A percentile compares a stretch with the other conserved stretches of the same genome.
Conservation (phyloP, 2,329 filamentous ascomycete genomes). For the Leptographium wingfieldii region DNA sequence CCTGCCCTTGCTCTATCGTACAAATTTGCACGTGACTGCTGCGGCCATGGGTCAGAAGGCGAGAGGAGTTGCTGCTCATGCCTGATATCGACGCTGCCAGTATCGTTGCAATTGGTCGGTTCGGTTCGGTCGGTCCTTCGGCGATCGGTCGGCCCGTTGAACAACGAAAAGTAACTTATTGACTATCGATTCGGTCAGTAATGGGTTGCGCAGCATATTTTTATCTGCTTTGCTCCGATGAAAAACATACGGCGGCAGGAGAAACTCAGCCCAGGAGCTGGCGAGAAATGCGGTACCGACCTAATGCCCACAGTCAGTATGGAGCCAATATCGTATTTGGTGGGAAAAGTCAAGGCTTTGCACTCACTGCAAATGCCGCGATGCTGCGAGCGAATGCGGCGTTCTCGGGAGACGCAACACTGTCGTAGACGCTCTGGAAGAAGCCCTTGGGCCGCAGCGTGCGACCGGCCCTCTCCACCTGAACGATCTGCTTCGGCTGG, state of each 20-base stretch:
- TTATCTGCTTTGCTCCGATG: neutral
- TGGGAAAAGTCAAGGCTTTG: neutral
- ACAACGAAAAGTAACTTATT: neutral
- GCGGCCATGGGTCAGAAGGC: neutral
- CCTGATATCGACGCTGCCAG: neutral
- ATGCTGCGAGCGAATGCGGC: constrained; percentile 50
- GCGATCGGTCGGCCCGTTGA: neutral
- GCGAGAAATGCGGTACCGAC: constrained; percentile 46
- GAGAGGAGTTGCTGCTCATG: neutral
- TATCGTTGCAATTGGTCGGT: neutral
- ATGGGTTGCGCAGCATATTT: neutral
- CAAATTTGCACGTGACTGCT: neutral
- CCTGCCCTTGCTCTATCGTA: neutral
- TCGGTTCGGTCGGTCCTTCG: too few relatives aligned
- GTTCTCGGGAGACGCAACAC: constrained; percentile 50
- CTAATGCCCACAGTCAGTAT: constrained; percentile 20
- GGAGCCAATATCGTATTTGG: neutral
- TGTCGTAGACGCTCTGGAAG: constrained; percentile 40
- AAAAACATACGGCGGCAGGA: constrained; percentile 35
- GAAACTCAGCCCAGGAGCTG: constrained; percentile 44
- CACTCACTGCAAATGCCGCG: constrained; percentile 43
- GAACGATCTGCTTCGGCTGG: constrained; percentile 40
- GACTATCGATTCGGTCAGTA: neutral
- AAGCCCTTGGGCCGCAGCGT: constrained; percentile 35
- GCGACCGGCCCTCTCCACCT: constrained; percentile 33